Evolutionary conservation across 139 green algal species (phyloP).

Genomic region (Raphidocelis subcapitata): DNA sequence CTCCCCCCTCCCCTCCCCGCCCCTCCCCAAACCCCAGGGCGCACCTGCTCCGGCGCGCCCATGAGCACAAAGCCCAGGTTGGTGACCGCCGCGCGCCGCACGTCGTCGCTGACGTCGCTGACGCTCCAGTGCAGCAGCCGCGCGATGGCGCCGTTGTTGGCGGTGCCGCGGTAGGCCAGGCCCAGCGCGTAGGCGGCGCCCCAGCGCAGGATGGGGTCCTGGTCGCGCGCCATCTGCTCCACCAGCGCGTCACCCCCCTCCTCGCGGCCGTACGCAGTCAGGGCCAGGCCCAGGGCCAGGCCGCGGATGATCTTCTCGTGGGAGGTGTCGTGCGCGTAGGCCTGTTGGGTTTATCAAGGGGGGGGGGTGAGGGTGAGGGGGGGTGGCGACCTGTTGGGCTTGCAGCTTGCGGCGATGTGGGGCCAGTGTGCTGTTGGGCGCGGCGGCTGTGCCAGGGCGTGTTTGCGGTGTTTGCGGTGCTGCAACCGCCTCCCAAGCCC

Average conservation of each 20-base stretch:
- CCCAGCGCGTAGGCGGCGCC: constrained; percentile 93
- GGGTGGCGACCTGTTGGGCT: too few relatives aligned
- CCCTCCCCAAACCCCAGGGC: too few relatives aligned
- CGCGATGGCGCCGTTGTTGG: constrained; percentile 93
- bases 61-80: constrained; percentile 96
- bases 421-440: too few relatives aligned
- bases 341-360: constrained; percentile 56
- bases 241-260: constrained; percentile 92
- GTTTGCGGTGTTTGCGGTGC: too few relatives aligned
- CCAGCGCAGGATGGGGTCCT: constrained; percentile 91
- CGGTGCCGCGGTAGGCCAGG: constrained; percentile 94
- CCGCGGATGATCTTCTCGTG: constrained; percentile 93
- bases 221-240: constrained; percentile 73
- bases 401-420: too few relatives aligned
- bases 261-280: constrained; percentile 92
- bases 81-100: constrained; percentile 88
- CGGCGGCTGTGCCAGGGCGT: too few relatives aligned
- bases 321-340: constrained; percentile 95
- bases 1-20: too few relatives aligned
- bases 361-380: too few relatives aligned
- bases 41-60: constrained; percentile 57
- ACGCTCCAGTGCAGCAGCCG: constrained; percentile 98
- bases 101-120: constrained; percentile 93
- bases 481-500: too few relatives aligned
- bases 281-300: constrained; percentile 82